Conservation (phyloP, 345 rosid genomes). For the Lepidium sativum region DNA sequence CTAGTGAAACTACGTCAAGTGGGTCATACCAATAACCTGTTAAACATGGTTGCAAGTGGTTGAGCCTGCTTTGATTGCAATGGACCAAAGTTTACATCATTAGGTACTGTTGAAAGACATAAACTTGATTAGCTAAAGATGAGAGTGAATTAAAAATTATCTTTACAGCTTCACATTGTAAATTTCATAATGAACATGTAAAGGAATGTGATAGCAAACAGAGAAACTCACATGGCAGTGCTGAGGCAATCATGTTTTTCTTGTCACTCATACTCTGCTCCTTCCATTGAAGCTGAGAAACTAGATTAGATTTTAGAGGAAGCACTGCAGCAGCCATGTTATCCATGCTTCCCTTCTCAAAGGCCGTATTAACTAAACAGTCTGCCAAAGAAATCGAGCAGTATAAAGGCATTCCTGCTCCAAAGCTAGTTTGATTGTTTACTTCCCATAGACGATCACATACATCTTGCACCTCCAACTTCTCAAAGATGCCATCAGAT, state of each 20-base stretch:
- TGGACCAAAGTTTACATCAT: slow-evolving; percentile 28
- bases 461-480: slow-evolving; percentile 61
- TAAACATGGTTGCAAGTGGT: slow-evolving; percentile 47
- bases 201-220: slow-evolving; percentile 1
- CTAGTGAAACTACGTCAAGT: not conserved
- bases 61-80: slow-evolving; percentile 40
- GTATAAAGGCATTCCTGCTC: slow-evolving; percentile 44
- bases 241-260: slow-evolving; percentile 28
- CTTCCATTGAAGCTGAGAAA: slow-evolving; percentile 34
- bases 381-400: slow-evolving; percentile 73
- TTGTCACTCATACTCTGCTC: slow-evolving; percentile 32
- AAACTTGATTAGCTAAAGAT: slow-evolving; percentile 17
- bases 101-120: slow-evolving; percentile 29
- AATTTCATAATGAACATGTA: not conserved
- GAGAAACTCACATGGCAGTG: slow-evolving; percentile 40
- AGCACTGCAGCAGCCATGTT: slow-evolving; percentile 78
- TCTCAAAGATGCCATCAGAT: slow-evolving; percentile 94
- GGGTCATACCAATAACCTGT: slow-evolving; percentile 67
- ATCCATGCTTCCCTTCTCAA: slow-evolving; percentile 74
- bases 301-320: slow-evolving; percentile 44
- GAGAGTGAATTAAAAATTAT: not conserved
- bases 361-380: slow-evolving; percentile 68
- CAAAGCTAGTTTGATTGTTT: slow-evolving; percentile 29
- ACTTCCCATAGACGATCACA: slow-evolving; percentile 74
- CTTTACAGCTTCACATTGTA: not conserved